phyloP scores from a whole-genome alignment of 352 stramenopile genomes.

The Phytophthora pluvialis region DNA sequence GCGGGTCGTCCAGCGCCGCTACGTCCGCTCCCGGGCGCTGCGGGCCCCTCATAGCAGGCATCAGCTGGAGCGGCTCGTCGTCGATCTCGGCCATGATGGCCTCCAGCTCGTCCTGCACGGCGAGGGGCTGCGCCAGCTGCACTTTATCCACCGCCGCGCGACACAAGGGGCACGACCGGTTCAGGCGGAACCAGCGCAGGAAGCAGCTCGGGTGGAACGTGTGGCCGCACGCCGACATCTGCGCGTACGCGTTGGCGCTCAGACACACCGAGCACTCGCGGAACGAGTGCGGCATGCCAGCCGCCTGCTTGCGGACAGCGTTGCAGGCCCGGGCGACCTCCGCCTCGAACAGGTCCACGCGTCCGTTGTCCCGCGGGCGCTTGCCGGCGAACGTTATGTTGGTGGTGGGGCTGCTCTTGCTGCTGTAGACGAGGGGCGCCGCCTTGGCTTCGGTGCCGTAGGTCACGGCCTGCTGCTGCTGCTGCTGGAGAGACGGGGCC shows the following conservation, averaged over 20 bases:
- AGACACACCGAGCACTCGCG: slow-evolving; percentile 81
- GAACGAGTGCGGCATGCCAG: slow-evolving; percentile 58
- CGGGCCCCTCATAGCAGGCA: slow-evolving; percentile 6
- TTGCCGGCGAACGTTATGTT: slow-evolving; percentile 39
- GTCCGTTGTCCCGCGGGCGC: slow-evolving; percentile 28
- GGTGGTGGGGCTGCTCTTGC: not conserved
- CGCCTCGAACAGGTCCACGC: slow-evolving; percentile 68
- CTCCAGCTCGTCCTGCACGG: slow-evolving; percentile 72
- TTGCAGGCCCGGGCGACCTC: slow-evolving; percentile 69
- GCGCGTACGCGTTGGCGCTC: slow-evolving; percentile 69
- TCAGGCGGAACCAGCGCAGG: slow-evolving; percentile 77
- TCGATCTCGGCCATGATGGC: slow-evolving; percentile 82
- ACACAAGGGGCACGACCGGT: slow-evolving; percentile 79
- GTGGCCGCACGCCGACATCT: slow-evolving; percentile 73
- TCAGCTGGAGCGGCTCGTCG: slow-evolving; percentile 47
- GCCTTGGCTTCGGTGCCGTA: slow-evolving; percentile 5
- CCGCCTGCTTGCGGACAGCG: slow-evolving; percentile 53
- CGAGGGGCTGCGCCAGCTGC: slow-evolving; percentile 52
- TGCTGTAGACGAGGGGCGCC: slow-evolving; percentile 10
- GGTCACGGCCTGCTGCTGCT: slow-evolving; percentile 6
- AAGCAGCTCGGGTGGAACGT: slow-evolving; percentile 86
- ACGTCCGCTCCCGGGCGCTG: slow-evolving; percentile 20
- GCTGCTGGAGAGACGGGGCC: not conserved
- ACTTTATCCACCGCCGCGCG: slow-evolving; percentile 67
- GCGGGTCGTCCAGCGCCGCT: slow-evolving; percentile 38